phyloP scores from a whole-genome alignment of 495 filamentous ascomycete genomes.

The Annulohypoxylon maeteangense region DNA sequence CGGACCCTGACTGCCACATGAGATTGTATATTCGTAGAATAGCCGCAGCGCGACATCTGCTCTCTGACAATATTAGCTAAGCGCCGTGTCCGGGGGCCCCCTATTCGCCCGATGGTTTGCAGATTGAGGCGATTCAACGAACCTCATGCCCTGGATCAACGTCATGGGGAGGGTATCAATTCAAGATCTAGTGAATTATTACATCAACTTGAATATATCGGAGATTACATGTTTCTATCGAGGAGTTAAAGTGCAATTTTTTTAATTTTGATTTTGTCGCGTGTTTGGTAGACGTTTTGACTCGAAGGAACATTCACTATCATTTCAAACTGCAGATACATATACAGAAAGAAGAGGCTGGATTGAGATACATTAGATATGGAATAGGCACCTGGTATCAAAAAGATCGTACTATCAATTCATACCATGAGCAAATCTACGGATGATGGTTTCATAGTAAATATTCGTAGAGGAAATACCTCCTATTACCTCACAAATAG shows the following conservation, averaged over 20 bases:
- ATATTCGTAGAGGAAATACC: neutral
- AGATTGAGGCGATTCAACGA: neutral
- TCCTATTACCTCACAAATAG: neutral
- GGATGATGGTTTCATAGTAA: neutral
- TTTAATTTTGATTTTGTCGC: neutral
- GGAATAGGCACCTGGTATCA: no score
- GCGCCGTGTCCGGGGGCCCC: neutral
- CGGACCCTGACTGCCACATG: conserved; percentile 40
- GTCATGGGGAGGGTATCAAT: conserved; percentile 4
- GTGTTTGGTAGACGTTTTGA: neutral
- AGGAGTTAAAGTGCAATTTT: neutral
- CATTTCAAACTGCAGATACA: neutral
- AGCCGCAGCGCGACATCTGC: conserved; percentile 11
- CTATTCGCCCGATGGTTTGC: conserved; percentile 15
- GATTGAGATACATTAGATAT: neutral
- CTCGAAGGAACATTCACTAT: neutral
- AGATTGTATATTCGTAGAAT: conserved; percentile 5
- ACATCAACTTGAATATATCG: neutral
- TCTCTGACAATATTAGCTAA: conserved; percentile 33
- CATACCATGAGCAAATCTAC: neutral
- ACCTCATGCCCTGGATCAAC: neutral
- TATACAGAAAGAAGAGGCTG: neutral
- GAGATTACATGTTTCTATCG: neutral
- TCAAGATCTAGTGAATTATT: neutral
- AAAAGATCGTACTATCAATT: no score